Evolutionary conservation across 495 filamentous ascomycete genomes (phyloP).

Genomic region (Bombardia bombarda): DNA sequence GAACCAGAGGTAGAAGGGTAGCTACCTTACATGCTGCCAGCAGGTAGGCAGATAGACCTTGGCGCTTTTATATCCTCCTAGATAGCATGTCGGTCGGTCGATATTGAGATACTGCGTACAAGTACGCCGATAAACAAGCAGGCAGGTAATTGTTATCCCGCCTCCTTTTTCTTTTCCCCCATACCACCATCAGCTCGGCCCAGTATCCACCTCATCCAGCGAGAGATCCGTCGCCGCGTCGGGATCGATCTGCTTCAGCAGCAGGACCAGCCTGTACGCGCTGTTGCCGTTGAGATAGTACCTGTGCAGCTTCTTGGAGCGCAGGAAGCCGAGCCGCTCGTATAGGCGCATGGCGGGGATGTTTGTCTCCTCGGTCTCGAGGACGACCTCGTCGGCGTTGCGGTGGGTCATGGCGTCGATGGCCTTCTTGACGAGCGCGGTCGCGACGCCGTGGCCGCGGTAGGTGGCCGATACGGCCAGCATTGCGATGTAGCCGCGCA

Average conservation of each 20-base stretch:
- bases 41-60: too few species aligned
- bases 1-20: too few species aligned
- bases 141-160: too few species aligned
- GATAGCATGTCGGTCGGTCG: too few species aligned
- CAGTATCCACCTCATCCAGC: conserved; percentile 14
- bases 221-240: conserved; percentile 17
- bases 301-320: conserved; percentile 86
- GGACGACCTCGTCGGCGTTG: conserved; percentile 86
- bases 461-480: conserved; percentile 73
- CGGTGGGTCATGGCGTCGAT: conserved; percentile 84
- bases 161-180: neutral
- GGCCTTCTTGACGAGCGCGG: conserved; percentile 76
- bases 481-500: conserved; percentile 98
- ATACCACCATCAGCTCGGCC: neutral
- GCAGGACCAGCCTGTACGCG: conserved; percentile 79
- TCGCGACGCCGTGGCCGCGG: conserved; percentile 84
- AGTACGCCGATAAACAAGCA: too few species aligned
- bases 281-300: conserved; percentile 98
- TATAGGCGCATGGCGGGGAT: conserved; percentile 87
- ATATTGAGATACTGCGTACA: too few species aligned
- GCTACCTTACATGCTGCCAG: too few species aligned
- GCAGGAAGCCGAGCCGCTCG: conserved; percentile 84
- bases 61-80: too few species aligned
- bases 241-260: conserved; percentile 52
- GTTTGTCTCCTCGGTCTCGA: conserved; percentile 97